Evolutionary conservation across 495 filamentous ascomycete species (phyloP), one percentile per base, ranked within the genome.

Genomic region (Neurospora africana): DNA sequence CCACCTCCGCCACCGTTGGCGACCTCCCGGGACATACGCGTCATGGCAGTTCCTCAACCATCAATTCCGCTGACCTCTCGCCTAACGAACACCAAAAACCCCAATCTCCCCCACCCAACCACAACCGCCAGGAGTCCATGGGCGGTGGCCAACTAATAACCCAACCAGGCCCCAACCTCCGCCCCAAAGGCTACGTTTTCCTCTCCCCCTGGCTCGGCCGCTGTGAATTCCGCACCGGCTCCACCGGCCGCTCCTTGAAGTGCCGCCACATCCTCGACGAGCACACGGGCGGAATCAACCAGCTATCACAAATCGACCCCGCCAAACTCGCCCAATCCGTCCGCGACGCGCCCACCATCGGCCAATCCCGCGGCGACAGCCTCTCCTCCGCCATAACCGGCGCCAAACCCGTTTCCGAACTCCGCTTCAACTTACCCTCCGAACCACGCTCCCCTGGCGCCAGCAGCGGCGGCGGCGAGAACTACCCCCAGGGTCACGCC

Each of bases 181-280:
- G 80, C 67, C 81, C 84, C 11, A 83, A 82, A 61, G 84, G 83
- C 8, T 92, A 90, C 80, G 80, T 87, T 15, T 96, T 97, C 79
- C 77, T 85, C 44, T 93, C 90, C n/a, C 94, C 93, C 0, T 97
- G 94, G 94, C 86, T 92, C 70, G 92, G 93, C 21, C 86, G 84
- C 35, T 97, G 94, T 81, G 91, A 94, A 69, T 97, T 97, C 79
- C 82, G 86, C 7, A 93, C 91, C 5, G 90, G 92, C 72, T 85
- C 88, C 40, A 89, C 87, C 40, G 93, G 93, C 23, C 86, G 90
- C 67, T 89, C 87, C 69, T 81, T 97, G 1, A 92, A 89, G 79
- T 95, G 92, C 83, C 91, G 90, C 71, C 92, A 97, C 77, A 82
- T 89, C 69, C 84, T 89, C 9, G 81, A 84, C 17, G 75, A 78